Conservation (phyloP, 2,329 filamentous ascomycete species). For the Penicillium hordei region DNA sequence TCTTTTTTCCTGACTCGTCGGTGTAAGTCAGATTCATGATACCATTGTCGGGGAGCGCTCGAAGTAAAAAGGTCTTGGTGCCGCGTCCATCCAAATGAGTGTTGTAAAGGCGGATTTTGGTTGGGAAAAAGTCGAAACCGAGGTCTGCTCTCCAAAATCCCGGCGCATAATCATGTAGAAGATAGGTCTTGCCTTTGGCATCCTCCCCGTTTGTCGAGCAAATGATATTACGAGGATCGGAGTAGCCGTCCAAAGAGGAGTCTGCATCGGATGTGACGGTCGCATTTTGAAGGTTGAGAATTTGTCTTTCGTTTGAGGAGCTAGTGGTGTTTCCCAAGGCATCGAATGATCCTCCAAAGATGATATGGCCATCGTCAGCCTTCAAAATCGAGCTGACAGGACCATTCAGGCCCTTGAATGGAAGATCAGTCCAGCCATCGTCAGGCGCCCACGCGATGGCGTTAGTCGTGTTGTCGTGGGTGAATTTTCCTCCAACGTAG, state of each 20-base stretch:
- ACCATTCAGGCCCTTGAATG: slow-evolving; percentile 93
- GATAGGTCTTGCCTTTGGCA: slow-evolving; percentile 76
- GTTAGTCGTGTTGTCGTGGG: slow-evolving; percentile 77
- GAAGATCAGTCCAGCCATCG: slow-evolving; percentile 72
- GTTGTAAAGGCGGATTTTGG: slow-evolving; percentile 84
- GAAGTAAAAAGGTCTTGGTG: slow-evolving; percentile 84
- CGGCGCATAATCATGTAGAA: slow-evolving; percentile 69
- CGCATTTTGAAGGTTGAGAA: slow-evolving; percentile 80
- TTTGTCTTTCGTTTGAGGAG: slow-evolving; percentile 61
- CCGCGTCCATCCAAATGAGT: slow-evolving; percentile 80
- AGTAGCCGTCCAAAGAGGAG: slow-evolving; percentile 65
- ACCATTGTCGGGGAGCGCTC: slow-evolving; percentile 79
- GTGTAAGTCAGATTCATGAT: slow-evolving; percentile 96
- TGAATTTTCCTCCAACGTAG: slow-evolving; percentile 87
- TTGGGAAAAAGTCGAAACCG: slow-evolving; percentile 80
- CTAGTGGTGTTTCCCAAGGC: slow-evolving; percentile 78
- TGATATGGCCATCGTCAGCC: slow-evolving; percentile 75
- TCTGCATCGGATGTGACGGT: slow-evolving; percentile 65
- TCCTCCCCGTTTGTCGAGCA: slow-evolving; percentile 71
- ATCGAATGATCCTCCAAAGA: slow-evolving; percentile 89
- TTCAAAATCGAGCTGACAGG: slow-evolving; percentile 83
- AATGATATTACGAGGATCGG: slow-evolving; percentile 75
- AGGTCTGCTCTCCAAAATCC: slow-evolving; percentile 85
- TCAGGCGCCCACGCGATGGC: slow-evolving; percentile 76
- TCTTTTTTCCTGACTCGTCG: slow-evolving; percentile 67